Conservation (phyloP, 78 protist genomes). For the Mantamonas sphyraenae region DNA sequence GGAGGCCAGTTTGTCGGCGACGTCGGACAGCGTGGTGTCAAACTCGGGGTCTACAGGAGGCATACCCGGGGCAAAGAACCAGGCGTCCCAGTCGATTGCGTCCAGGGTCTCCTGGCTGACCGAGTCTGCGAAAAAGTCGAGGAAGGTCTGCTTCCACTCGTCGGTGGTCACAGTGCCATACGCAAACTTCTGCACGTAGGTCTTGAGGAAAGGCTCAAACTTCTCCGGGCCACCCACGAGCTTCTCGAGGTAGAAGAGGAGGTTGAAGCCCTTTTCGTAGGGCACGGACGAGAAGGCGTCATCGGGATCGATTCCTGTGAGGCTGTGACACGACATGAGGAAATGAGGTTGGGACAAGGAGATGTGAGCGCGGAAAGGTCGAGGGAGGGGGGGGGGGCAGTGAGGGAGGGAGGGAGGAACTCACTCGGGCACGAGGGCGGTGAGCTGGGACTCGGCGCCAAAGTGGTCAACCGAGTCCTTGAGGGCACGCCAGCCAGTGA, state of each 20-base stretch:
- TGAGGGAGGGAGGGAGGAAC: too few relatives aligned
- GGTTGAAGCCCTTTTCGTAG: constrained; percentile 73
- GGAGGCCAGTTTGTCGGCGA: background rate
- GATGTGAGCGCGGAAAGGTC: background rate
- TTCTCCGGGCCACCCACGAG: constrained; percentile 35
- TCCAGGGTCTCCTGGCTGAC: constrained; percentile 9
- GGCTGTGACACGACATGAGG: background rate
- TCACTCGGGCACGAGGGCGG: constrained; percentile 38
- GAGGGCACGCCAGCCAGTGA: constrained; percentile 36
- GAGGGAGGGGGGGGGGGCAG: background rate
- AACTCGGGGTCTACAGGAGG: background rate
- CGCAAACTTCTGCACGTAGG: constrained; percentile 14
- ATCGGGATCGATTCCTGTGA: constrained; percentile 59
- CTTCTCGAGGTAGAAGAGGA: constrained; percentile 58
- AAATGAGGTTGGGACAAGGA: background rate
- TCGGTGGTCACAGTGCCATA: constrained; percentile 30
- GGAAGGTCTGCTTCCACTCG: constrained; percentile 30
- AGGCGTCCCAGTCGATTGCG: constrained; percentile 45
- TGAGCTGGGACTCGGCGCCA: constrained; percentile 24
- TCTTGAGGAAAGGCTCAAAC: constrained; percentile 35
- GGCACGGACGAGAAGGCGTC: constrained; percentile 71
- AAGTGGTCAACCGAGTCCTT: constrained; percentile 35
- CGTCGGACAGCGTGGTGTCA: background rate
- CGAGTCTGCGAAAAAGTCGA: constrained; percentile 12
- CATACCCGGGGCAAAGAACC: constrained; percentile 65